Conservation (phyloP, 1,284 basidiomycete genomes). For the Sporisorium exsertum region DNA sequence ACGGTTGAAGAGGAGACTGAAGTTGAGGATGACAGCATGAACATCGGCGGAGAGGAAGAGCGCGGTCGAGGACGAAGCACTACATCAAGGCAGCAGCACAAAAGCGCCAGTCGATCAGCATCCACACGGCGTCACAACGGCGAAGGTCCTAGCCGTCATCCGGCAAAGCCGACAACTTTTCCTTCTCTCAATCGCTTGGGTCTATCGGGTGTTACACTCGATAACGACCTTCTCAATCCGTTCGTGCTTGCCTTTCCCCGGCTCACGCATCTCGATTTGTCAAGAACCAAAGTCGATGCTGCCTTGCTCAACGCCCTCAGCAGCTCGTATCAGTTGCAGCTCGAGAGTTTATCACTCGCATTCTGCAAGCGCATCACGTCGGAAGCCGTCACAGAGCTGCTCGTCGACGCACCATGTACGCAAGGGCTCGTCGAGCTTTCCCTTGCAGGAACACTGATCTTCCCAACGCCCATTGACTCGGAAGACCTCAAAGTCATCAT, state of each 20-base stretch:
- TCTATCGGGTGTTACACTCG: conserved; percentile 83
- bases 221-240: conserved; percentile 79
- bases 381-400: conserved; percentile 80
- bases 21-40: conserved; percentile 61
- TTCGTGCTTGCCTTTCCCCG: conserved; percentile 87
- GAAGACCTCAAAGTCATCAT: conserved; percentile 81
- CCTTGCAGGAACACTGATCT: conserved; percentile 88
- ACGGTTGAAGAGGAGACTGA: conserved; percentile 53
- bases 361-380: conserved; percentile 87
- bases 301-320: conserved; percentile 80
- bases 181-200: conserved; percentile 85
- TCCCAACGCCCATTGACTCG: conserved; percentile 80
- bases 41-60: conserved; percentile 72
- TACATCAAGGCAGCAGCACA: conserved; percentile 14
- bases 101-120: conserved; percentile 72
- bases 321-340: conserved; percentile 75
- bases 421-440: conserved; percentile 80
- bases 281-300: conserved; percentile 78
- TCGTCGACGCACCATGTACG: conserved; percentile 77
- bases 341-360: conserved; percentile 86
- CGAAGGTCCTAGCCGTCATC: conserved; percentile 54
- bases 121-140: conserved; percentile 47
- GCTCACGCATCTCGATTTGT: conserved; percentile 80
- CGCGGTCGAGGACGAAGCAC: conserved; percentile 65
- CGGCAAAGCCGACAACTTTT: conserved; percentile 72